Evolutionary conservation across 176 grass and related monocot species (phyloP).

Genomic region (Bolboschoenus planiculmis): DNA sequence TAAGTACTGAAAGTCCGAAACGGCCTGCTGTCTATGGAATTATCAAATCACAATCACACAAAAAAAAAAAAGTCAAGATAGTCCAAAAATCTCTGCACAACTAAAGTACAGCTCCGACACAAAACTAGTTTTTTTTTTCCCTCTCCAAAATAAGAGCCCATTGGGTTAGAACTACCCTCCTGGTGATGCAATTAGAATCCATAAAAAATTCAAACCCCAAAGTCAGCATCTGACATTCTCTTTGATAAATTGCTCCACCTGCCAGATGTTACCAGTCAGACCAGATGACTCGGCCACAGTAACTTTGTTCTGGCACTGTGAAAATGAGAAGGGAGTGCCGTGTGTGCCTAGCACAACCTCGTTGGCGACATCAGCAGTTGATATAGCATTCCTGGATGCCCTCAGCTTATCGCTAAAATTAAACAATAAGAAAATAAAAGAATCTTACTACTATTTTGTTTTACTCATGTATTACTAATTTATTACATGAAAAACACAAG

Average conservation of each 20-base stretch:
- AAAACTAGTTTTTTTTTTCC: no score
- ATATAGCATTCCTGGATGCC: slow-evolving; percentile 71
- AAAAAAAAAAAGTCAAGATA: no score
- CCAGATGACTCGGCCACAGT: slow-evolving; percentile 59
- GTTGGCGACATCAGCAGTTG: slow-evolving; percentile 60
- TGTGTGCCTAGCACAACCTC: slow-evolving; percentile 62
- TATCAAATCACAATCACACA: no score
- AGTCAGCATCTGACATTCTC: slow-evolving; percentile 30
- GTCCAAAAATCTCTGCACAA: no score
- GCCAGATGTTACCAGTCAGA: slow-evolving; percentile 46
- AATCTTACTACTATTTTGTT: neutral
- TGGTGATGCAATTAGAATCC: slow-evolving; percentile 4
- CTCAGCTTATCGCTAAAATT: slow-evolving; percentile 75
- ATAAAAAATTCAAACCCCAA: neutral
- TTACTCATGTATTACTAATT: neutral
- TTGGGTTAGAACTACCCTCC: neutral
- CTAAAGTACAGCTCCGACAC: no score
- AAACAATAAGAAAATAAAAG: neutral
- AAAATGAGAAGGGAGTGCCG: slow-evolving; percentile 59
- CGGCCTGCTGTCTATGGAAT: no score
- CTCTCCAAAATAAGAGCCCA: no score
- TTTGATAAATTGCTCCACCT: slow-evolving; percentile 56
- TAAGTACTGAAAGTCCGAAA: no score
- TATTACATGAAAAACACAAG: neutral
- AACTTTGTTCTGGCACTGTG: slow-evolving; percentile 78